Base-by-base conservation (phyloP, 73 alveolate genomes). In the Blepharisma japonicum region DNA sequence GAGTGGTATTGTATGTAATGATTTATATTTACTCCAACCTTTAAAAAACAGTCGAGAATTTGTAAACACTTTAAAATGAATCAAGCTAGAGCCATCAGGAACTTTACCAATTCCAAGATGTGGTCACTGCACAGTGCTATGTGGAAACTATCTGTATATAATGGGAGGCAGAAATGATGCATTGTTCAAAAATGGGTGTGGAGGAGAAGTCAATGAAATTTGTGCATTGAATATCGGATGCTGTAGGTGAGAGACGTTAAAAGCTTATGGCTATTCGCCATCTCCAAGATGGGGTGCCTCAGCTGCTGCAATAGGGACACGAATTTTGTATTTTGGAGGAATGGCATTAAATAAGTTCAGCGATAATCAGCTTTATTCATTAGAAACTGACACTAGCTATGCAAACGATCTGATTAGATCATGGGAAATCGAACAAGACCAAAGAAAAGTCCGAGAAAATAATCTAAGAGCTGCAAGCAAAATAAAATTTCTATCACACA, bases 81-180 rank as follows among this genome's bases (percentile, higher is more conserved):
- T 5, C 50, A 25, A 25, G 46, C 11, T 61, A 25, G 47, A 61
- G 46, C 39, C 74, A 14, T 11, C 39, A 61, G 74, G 74, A 18
- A 61, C 0, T 61, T 61, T 25, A 4, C 66, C 66, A 14, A 11
- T 61, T 61, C 18, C 74, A 8, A 8, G 74, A 61, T 25, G 23
- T 25, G 74, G 74, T 3, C 74, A 61, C 5, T 61, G 47, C 14
- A 25, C 47, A 9, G 74, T n/a, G 39, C 18, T 61, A 18, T 61
- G 74, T 61, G 47, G 74, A 20, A 61, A 61, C 18, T 61, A 18
- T 61, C 2, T 61, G 14, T 8, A 8, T 18, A 18, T 61, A 18
- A 25, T n/a, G 5, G 74, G 74, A 9, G 47, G 39, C 39, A 61
- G 47, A 20, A 20, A n/a, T 61, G 74, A 61, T 61, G 14, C 47